Base-by-base conservation (phyloP, 2,329 filamentous ascomycete species). In the Didymella arachidicola region DNA sequence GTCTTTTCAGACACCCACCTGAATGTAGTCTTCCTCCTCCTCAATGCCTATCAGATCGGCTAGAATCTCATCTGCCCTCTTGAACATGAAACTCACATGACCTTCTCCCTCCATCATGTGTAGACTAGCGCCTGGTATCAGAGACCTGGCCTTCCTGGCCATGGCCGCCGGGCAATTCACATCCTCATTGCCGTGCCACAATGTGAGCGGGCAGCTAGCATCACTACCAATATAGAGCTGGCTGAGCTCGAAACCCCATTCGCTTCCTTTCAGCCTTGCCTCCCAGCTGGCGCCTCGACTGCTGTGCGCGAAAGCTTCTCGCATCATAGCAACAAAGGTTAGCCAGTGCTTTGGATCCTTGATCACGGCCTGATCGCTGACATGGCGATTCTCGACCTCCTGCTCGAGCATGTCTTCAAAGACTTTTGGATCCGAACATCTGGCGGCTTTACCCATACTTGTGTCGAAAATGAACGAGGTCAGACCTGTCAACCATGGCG, bases 161-260 rank as follows among this genome's bases (percentile, higher is more conserved):
- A 70, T 71, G 12, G 50, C 45, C 22, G 63, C 60, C 8, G 73
- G 69, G 26, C 64, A 69, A 32, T 72, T 68, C 18, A 63, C 54
- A 53, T 77, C 75, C n/a, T 69, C 61, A 3, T 49, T 59, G 0
- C 73, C 74, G 64, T 77, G 75, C 74, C 74, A 77, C 11, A 77
- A 34, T 4, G 68, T 69, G 36, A 75, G 59, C 2, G 64, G 55
- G 12, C 56, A 54, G 12, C 71, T 52, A 1, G 59, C 62, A 3
- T 53, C 42, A 10, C 65, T 61, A 12, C 63, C 68, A 22, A 67
- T 59, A 27, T 59, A 46, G 29, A 77, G 53, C 2, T 74, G 65
- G 18, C 64, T 57, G 22, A 77, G 60, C 41, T 72, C 68, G 45
- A 76, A 77, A 4, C 69, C 74, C 74, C 73, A 75, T 1, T 69